Base-by-base conservation (phyloP, 768 basidiomycete species). In the Tylopilus balloui region DNA sequence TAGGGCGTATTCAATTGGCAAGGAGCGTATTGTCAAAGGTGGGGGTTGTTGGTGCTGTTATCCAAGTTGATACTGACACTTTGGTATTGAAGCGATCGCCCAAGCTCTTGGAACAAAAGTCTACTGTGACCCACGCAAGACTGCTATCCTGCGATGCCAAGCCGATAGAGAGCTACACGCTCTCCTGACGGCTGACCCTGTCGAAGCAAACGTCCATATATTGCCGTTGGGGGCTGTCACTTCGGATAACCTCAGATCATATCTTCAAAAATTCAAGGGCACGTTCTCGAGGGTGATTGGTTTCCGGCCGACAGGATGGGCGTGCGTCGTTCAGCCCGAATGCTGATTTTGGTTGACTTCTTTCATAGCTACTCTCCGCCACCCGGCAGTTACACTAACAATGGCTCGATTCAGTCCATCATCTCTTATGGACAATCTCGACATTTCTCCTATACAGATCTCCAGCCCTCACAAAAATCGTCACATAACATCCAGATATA, bases 21-120 rank as follows among this genome's bases (percentile, higher is more conserved):
- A 99, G 66, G 96, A 99, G 67, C 83, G 96, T 20, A 88, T 98
- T 34, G 93, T 96, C 34, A 96, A 97, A 79, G 92, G 92, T 90
- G 48, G 27, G 42, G 58, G 43, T 32, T 34, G 25, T 6, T 35
- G 2, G 19, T 48, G 17, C 13, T 41, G 9, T 34, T 14, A 3
- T 49, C n/a, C 14, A 31, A 44, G 20, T 27, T 44, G 4, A 13
- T 21, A 13, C 41, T 46, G 17, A 50, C 23, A 42, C 3, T 32
- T 42, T n/a, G 21, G 8, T 12, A 24, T 45, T 32, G 12, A 55
- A 92, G 95, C 89, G 1, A 83, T 98, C 21, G 96, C 96, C 0
- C 76, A 81, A 50, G 86, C 89, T 1, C 69, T 99, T 13, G 69
- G 77, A 37, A 80, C 85, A 19, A 94, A 88, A 65, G 79, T 99